Conservation (phyloP, 1,139 yeast species). For the Wickerhamomyces sp. region DNA sequence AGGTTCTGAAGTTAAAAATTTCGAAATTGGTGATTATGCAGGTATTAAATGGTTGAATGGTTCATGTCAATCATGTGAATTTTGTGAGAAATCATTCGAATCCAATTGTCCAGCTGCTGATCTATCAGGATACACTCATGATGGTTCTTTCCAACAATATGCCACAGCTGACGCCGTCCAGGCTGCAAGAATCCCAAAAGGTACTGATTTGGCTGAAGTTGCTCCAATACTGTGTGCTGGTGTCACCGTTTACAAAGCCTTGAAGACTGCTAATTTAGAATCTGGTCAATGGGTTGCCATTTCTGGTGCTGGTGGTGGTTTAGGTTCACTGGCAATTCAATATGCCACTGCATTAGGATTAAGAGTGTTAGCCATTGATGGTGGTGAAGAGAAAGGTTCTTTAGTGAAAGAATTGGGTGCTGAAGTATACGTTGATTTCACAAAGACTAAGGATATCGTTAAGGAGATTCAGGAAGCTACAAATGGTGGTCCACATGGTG, state of each 20-base stretch:
- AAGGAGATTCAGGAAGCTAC: conserved; percentile 43
- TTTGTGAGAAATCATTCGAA: conserved; percentile 48
- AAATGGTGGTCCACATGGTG: conserved; percentile 61
- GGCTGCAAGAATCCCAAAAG: conserved; percentile 53
- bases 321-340: conserved; percentile 58
- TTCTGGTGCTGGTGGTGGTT: conserved; percentile 66
- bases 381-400: conserved; percentile 53
- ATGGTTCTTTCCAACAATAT: conserved; percentile 62
- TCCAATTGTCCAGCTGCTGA: conserved; percentile 56
- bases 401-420: conserved; percentile 48
- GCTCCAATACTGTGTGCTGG: conserved; percentile 66
- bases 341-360: conserved; percentile 60
- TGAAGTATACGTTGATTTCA: conserved; percentile 50
- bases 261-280: conserved; percentile 48
- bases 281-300: conserved; percentile 61
- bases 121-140: conserved; percentile 62
- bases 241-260: conserved; percentile 61
- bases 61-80: conserved; percentile 55
- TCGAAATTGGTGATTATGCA: conserved; percentile 57
- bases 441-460: conserved; percentile 43
- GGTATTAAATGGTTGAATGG: conserved; percentile 65
- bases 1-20: conserved; percentile 52
- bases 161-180: conserved; percentile 64
- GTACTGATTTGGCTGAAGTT: conserved; percentile 50
- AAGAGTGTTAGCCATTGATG: conserved; percentile 56